Conservation (phyloP, 768 basidiomycete species). For the Boletus reticuloceps region DNA sequence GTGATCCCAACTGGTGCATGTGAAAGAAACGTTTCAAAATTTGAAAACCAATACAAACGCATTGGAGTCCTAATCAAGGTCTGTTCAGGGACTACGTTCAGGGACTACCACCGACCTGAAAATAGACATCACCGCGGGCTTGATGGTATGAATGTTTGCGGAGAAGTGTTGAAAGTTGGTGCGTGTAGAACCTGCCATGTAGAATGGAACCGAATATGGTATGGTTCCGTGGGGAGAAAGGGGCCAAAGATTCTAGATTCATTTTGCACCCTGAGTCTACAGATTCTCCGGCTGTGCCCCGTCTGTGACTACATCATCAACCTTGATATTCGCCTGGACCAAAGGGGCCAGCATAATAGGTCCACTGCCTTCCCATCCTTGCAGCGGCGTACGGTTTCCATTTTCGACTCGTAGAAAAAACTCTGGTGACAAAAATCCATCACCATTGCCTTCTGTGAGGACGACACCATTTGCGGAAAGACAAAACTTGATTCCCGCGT, state of each 20-base stretch:
- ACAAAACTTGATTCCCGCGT: conserved; percentile 69
- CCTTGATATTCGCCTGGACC: background rate
- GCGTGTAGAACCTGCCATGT: background rate
- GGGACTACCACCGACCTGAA: background rate
- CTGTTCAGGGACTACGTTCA: background rate
- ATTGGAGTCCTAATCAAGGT: background rate
- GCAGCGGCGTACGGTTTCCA: conserved; percentile 17
- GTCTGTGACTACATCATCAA: background rate
- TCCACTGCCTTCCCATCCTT: conserved; percentile 22
- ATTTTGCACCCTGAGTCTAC: background rate
- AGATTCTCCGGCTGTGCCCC: background rate
- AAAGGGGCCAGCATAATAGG: background rate
- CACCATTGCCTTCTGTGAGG: conserved; percentile 72
- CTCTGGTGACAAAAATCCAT: conserved; percentile 56
- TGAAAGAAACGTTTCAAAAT: background rate
- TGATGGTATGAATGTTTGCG: background rate
- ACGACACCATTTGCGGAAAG: conserved; percentile 87
- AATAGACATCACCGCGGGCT: background rate
- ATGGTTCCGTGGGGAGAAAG: background rate
- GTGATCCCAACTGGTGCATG: background rate
- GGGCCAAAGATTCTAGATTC: background rate
- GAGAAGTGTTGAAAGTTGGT: background rate
- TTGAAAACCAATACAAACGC: background rate
- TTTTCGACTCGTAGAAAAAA: conserved; percentile 74
- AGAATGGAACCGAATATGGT: background rate